phyloP scores from a whole-genome alignment of 768 basidiomycete genomes.

The Suillus fuscotomentosus region DNA sequence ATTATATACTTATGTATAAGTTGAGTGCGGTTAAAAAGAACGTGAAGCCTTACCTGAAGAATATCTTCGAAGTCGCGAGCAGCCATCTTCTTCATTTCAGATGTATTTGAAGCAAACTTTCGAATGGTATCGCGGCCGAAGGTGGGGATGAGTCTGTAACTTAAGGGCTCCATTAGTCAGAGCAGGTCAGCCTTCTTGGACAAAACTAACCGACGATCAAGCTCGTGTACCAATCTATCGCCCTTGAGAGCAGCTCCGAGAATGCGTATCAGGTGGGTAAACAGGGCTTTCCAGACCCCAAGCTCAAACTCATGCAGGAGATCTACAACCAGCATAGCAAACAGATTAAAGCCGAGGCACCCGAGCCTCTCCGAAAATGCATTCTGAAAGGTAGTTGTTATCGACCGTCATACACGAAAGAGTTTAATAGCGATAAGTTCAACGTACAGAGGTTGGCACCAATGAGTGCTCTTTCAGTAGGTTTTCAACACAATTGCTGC shows the following conservation, averaged over 20 bases:
- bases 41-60: too few relatives aligned
- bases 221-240: slow-evolving; percentile 10
- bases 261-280: slow-evolving; percentile 28
- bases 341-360: slow-evolving; percentile 18
- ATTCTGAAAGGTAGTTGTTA: slow-evolving; percentile 18
- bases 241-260: slow-evolving; percentile 9
- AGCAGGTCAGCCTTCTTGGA: background rate
- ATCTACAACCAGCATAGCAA: slow-evolving; percentile 24
- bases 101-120: too few relatives aligned
- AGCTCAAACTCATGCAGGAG: slow-evolving; percentile 32
- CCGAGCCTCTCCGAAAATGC: slow-evolving; percentile 22
- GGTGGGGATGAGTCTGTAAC: slow-evolving; percentile 21
- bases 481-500: slow-evolving; percentile 8
- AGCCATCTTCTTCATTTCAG: too few relatives aligned
- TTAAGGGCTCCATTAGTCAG: background rate
- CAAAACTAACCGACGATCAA: slow-evolving; percentile 10
- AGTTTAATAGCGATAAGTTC: too few relatives aligned
- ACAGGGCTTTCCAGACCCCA: slow-evolving; percentile 28
- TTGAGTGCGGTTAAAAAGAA: too few relatives aligned
- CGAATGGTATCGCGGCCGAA: slow-evolving; percentile 8
- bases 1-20: background rate
- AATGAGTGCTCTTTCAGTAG: too few relatives aligned
- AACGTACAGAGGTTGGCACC: too few relatives aligned
- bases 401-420: too few relatives aligned
- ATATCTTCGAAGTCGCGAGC: too few relatives aligned